Base-by-base conservation (phyloP, 495 filamentous ascomycete species). In the Polyplosphaeria fusca region DNA sequence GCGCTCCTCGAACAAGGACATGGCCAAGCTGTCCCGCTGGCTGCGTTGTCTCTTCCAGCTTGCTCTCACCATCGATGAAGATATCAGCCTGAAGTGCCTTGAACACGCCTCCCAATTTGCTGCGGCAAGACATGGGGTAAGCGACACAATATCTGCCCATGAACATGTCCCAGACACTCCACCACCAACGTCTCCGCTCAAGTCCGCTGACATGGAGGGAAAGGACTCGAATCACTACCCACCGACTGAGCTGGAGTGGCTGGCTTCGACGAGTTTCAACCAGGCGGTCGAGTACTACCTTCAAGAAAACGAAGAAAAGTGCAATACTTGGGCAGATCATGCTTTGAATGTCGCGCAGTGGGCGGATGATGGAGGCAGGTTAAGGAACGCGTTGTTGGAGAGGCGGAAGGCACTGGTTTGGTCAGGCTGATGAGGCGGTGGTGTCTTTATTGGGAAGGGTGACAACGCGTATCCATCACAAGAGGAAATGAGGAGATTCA, bases 201-300 rank as follows among this genome's bases (percentile, higher is more conserved):
- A 37, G 16, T 26, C 27, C 20, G 41, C 50, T 55, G 51, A 64
- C 41, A 5, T 28, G 2, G 16, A 30, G 7, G 18, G 14, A 1
- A 47, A 66, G 55, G 45, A 41, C 44, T 59, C 74, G 12, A 67
- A 76, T 12, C 64, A 65, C 2, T 94, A 89, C 64, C 88, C 88
- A 3, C 54, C 70, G 9, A 78, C 80, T 5, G 91, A 96, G 58
- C 71, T 95, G 2, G 82, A 87, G 61, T 91, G 87, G 85, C 79
- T 96, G 25, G 83, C 84, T 0, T 81, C 81, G 0, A 82, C 78
- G 2, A 70, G 84, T 0, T 95, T 93, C 74, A 94, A 94, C 58
- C 81, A 77, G 38, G 85, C 85, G 0, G 77, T 91, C 19, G 88
- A 93, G 56, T 81, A 85, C 39, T 91, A 87, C 55, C 72, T 80